A percentile compares a stretch with the other conserved stretches of the same genome.
phyloP scores from a whole-genome alignment of 2,329 filamentous ascomycete genomes.

The Lecanosticta acicola region DNA sequence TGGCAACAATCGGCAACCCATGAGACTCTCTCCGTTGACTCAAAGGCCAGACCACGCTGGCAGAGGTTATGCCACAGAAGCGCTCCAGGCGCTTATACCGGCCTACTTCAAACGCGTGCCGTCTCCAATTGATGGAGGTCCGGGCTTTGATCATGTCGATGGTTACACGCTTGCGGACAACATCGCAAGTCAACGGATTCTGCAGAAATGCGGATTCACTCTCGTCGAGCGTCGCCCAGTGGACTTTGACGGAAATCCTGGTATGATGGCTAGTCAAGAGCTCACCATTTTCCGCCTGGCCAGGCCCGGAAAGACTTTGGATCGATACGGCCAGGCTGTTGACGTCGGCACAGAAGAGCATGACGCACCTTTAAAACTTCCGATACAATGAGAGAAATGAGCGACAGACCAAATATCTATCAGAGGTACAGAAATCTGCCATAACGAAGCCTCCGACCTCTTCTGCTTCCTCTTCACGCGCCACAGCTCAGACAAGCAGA shows the following conservation, averaged over 20 bases:
- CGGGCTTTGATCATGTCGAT: constrained; percentile 35
- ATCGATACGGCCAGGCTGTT: constrained; percentile 15
- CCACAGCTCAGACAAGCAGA: no score
- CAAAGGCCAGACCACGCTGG: constrained; percentile 24
- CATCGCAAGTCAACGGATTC: constrained; percentile 49
- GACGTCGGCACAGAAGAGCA: background rate
- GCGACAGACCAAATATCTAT: no score
- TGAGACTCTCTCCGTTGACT: background rate
- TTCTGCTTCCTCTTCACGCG: no score
- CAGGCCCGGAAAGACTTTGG: constrained; percentile 24
- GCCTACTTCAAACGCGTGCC: constrained; percentile 37
- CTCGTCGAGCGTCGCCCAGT: constrained; percentile 25
- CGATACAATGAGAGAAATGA: constrained; percentile 1
- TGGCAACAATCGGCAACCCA: constrained; percentile 4
- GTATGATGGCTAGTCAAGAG: constrained; percentile 36
- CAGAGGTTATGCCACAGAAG: constrained; percentile 42
- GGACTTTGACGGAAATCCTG: background rate
- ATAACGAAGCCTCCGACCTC: no score
- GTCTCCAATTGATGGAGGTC: constrained; percentile 20
- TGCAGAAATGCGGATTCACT: constrained; percentile 52
- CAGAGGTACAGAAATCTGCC: no score
- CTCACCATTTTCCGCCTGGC: constrained; percentile 34
- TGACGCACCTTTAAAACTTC: background rate
- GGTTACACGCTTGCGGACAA: constrained; percentile 49
- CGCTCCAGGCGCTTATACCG: constrained; percentile 38